Conservation (phyloP, 2,329 filamentous ascomycete genomes). For the Colletotrichum sp. region DNA sequence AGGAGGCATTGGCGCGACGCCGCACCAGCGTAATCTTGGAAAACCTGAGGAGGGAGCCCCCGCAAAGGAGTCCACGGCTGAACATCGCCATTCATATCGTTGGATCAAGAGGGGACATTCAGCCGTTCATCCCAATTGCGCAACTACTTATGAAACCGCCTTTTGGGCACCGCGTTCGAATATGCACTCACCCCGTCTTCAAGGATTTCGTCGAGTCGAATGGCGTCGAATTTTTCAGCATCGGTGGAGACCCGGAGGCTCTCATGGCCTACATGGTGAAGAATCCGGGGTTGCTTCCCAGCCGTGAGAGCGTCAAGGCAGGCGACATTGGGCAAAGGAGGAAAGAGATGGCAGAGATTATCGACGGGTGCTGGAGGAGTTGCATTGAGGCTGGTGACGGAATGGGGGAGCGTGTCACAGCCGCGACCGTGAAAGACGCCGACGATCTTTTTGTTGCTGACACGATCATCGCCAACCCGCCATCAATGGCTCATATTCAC, state of each 20-base stretch:
- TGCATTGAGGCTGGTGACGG: constrained; percentile 41
- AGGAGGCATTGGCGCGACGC: neutral
- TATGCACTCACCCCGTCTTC: constrained; percentile 62
- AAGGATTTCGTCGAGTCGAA: constrained; percentile 55
- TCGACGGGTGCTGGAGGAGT: constrained; percentile 38
- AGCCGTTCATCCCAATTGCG: constrained; percentile 65
- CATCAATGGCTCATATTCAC: constrained; percentile 56
- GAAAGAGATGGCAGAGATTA: constrained; percentile 40
- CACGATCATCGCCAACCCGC: constrained; percentile 59
- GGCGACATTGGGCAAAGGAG: constrained; percentile 40
- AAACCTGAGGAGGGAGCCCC: neutral
- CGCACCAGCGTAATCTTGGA: constrained; percentile 5
- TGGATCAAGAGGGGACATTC: constrained; percentile 35
- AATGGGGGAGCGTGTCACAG: constrained; percentile 29
- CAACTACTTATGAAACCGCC: constrained; percentile 38
- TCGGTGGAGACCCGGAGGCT: constrained; percentile 60
- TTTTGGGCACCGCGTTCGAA: constrained; percentile 58
- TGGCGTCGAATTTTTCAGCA: constrained; percentile 62
- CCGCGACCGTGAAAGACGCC: constrained; percentile 26
- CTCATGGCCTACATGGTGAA: constrained; percentile 48
- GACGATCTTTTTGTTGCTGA: constrained; percentile 55
- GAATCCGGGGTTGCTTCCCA: constrained; percentile 43
- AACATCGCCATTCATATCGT: constrained; percentile 38
- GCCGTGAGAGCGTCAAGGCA: constrained; percentile 35
- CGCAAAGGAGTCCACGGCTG: constrained; percentile 24